Base-by-base conservation (phyloP, 495 filamentous ascomycete genomes). In the Acidomyces sp. region DNA sequence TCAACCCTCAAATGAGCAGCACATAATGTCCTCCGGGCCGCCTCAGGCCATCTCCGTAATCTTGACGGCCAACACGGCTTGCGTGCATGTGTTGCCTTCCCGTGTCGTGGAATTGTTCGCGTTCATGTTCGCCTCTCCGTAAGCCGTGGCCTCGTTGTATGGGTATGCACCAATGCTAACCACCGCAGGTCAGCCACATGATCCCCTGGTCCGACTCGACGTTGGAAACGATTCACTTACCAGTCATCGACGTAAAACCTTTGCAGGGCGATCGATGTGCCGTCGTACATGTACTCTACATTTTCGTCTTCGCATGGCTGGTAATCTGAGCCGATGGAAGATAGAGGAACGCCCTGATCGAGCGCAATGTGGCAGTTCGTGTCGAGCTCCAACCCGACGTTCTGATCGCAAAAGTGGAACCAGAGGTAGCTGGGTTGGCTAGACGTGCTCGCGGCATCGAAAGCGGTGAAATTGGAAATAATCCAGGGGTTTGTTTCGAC, bases 401-500 rank as follows among this genome's bases (percentile, higher is more conserved):
- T 52, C 11, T 9, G 6, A 19, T 52, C 48, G 37, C 33, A 34
- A 34, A 52, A 47, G 43, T 43, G 29, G 43, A 52, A 48, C 19
- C n/a, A 15, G 32, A 52, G 20, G 33, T 15, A 37, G 48, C 24
- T 39, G 34, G 7, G 4, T 10, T 10, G 10, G 28, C 9, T 31
- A 5, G 11, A 13, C 24, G 13, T n/a, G 22, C 26, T 9, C 11
- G 34, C 17, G 5, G 46, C 46, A 34, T 18, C 19, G 48, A 49
- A 52, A 39, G 34, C 33, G 20, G 27, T 18, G 31, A 52, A 16
- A 17, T 41, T 21, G 5, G 24, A 17, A 21, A 52, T 35, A 22
- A 16, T 23, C 48, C 48, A 52, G 17, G 48, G 48, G 10, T 10
- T 34, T 27, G 43, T 18, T 15, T 43, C 34, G 24, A 37, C 19